A percentile compares a stretch with the other conserved stretches of the same genome.
These are phyloP conservation scores for Ogataea saltuana DNA, from an alignment of 805 yeast species.

Conservation along the genomic window DNA sequence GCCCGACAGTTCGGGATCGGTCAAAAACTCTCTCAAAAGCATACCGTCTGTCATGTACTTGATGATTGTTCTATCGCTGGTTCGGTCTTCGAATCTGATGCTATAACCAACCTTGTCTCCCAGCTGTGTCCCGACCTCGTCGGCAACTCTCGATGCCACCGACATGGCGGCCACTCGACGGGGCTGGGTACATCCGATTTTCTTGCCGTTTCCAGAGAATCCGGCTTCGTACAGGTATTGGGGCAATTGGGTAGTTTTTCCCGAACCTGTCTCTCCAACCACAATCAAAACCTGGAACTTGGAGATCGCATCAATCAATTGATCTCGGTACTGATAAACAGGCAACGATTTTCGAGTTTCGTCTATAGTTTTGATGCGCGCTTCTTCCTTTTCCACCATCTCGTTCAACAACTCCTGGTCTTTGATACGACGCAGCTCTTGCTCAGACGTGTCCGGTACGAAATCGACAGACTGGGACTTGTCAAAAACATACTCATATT, in stretches of 20 bases:
- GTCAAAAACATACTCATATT: conserved; percentile 79
- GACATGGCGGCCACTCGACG: conserved; percentile 93
- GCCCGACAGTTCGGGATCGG: conserved; percentile 65
- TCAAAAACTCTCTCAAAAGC: conserved; percentile 79
- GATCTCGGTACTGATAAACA: conserved; percentile 62
- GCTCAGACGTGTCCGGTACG: conserved; percentile 41
- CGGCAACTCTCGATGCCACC: conserved; percentile 89
- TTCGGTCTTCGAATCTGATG: conserved; percentile 81
- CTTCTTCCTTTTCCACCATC: conserved; percentile 37
- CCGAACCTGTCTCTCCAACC: conserved; percentile 96
- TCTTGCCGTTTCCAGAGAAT: conserved; percentile 54
- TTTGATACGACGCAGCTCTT: conserved; percentile 26
- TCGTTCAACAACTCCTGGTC: conserved; percentile 30
- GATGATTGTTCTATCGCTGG: conserved; percentile 63
- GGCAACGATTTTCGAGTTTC: conserved; percentile 70
- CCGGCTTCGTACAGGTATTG: conserved; percentile 86
- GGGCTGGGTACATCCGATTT: conserved; percentile 89
- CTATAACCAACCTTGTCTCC: conserved; percentile 90
- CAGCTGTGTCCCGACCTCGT: conserved; percentile 77
- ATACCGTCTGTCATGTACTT: conserved; percentile 97
- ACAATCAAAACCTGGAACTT: conserved; percentile 75
- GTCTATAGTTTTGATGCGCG: conserved; percentile 40
- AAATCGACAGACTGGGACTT: conserved; percentile 61
- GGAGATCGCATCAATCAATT: conserved; percentile 58
- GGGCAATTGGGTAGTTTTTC: conserved; percentile 92